Base-by-base conservation (phyloP, 2,329 filamentous ascomycete genomes). In the Fusarium avenaceum region DNA sequence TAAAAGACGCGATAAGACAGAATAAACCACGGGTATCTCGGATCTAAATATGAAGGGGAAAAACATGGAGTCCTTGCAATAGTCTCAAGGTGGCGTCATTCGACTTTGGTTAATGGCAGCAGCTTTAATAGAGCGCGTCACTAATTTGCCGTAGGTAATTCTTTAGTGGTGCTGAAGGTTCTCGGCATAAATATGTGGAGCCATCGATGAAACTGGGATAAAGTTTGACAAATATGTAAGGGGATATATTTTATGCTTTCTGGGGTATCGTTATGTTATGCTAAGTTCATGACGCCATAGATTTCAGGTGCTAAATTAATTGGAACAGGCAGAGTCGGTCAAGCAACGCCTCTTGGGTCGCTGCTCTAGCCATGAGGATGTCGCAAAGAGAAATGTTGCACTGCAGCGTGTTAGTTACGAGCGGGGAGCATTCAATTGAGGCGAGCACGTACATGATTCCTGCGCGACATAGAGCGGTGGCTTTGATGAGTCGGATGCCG, bases 401-500 rank as follows among this genome's bases (percentile, higher is more conserved):
- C 66, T 69, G 51, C 3, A 9, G 7, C 22, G 24, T 14, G 33
- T 67, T 46, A 68, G 46, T 33, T 4, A 5, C 17, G 4, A 7
- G 35, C 17, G 17, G 17, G 26, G 24, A 8, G 22, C 2, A 26
- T 1, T 4, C 4, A 22, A 53, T 30, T 53, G 11, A 20, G 8
- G 2, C 30, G 8, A 19, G 6, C 20, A 54, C 65, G 17, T 40
- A 69, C 66, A 69, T 55, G 24, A 69, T 67, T 35, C 51, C 65
- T 28, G 61, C 66, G 40, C 66, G 56, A 15, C 57, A 69, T 2
- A 69, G n/a, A 14, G 66, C 66, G 30, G 66, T 69, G 0, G 66
- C 65, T 39, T 69, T 69, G 14, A 69, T 69, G 6, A 69, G 48
- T 4, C 65, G 62, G 3, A 69, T 51, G 17, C 66, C 66, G 9